Conservation (phyloP, 2,329 filamentous ascomycete species). For the Alternaria dauci region DNA sequence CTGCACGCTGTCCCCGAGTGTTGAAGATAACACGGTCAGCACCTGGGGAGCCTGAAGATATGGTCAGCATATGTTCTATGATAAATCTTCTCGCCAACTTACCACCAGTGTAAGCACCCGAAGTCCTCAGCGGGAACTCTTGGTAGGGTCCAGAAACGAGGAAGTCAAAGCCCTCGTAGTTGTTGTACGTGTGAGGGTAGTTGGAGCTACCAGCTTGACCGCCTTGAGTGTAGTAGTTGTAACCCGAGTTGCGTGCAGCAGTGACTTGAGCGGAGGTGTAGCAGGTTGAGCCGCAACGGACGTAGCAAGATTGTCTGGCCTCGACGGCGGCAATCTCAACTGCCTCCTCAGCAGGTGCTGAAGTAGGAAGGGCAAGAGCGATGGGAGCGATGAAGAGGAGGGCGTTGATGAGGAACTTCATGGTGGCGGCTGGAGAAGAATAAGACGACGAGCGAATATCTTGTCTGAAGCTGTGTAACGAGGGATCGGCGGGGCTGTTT, state of each 20-base stretch:
- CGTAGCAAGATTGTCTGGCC: constrained; percentile 55
- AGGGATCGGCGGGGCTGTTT: constrained; percentile 14
- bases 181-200: constrained; percentile 69
- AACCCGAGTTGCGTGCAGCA: constrained; percentile 62
- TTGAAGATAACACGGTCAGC: constrained; percentile 74
- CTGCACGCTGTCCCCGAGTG: constrained; percentile 63
- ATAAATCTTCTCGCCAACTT: constrained; percentile 26
- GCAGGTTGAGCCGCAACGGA: constrained; percentile 63
- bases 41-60: constrained; percentile 64
- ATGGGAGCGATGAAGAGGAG: constrained; percentile 28
- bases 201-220: constrained; percentile 50
- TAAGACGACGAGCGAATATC: constrained; percentile 20
- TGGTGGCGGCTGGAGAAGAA: constrained; percentile 7
- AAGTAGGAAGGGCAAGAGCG: constrained; percentile 32
- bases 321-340: constrained; percentile 31
- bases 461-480: constrained; percentile 9
- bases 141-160: constrained; percentile 65
- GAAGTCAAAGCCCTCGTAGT: constrained; percentile 70
- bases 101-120: constrained; percentile 65
- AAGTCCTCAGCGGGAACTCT: constrained; percentile 67
- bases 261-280: constrained; percentile 62
- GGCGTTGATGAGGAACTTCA: constrained; percentile 32
- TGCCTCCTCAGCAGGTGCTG: constrained; percentile 12
- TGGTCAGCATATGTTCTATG: not conserved
- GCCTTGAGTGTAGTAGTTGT: constrained; percentile 58